These are phyloP conservation scores for Dalbergia cultrata DNA, from an alignment of 306 rosid species.

Conservation along the genomic window DNA sequence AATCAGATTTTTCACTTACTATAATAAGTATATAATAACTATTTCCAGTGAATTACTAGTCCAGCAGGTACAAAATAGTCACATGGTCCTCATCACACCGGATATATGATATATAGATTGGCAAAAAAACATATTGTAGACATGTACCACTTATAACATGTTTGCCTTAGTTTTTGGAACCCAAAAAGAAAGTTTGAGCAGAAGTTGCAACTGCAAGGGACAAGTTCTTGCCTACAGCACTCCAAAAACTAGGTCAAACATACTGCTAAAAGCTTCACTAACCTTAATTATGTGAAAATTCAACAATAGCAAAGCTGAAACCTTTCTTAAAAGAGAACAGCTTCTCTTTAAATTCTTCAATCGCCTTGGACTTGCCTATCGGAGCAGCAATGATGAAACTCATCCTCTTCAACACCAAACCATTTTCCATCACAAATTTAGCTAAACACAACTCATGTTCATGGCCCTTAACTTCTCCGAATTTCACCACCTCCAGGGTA, in stretches of 20 bases:
- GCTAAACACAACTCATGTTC: constrained; percentile 22
- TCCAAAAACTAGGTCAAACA: background rate
- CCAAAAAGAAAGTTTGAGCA: no score
- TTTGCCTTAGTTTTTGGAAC: no score
- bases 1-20: no score
- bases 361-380: background rate
- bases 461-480: background rate
- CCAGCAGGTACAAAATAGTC: no score
- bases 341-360: constrained; percentile 34
- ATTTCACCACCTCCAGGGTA: constrained; percentile 33
- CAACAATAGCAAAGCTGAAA: constrained; percentile 14
- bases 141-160: no score
- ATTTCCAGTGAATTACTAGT: no score
- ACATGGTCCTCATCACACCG: no score
- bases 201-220: no score
- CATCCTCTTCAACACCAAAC: constrained; percentile 14
- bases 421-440: constrained; percentile 40
- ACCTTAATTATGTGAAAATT: constrained; percentile 19
- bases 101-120: no score
- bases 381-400: background rate
- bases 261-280: background rate
- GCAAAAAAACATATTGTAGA: no score
- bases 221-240: background rate
- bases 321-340: constrained; percentile 20
- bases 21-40: no score